Evolutionary conservation across 208 protist species (phyloP).

Genomic region (Wallacemonas sp.): DNA sequence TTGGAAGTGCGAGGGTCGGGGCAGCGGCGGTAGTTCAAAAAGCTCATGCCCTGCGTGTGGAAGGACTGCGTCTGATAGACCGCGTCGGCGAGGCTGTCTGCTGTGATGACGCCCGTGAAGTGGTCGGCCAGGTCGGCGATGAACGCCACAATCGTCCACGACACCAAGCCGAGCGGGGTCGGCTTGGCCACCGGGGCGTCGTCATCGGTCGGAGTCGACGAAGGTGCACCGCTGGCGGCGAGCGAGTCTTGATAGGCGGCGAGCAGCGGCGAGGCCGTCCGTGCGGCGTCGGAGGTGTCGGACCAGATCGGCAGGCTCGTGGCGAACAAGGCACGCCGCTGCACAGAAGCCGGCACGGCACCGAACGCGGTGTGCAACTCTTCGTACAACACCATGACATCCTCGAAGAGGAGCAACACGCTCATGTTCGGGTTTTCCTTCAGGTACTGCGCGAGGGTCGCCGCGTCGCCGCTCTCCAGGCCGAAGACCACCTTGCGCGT

Average conservation of each 20-base stretch:
- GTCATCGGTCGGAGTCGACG: no score
- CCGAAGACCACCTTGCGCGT: not conserved
- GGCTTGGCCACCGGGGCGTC: no score
- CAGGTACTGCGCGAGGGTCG: not conserved
- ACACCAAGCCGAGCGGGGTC: no score
- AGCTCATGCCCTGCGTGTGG: slow-evolving; percentile 7
- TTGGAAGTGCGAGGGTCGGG: slow-evolving; percentile 19
- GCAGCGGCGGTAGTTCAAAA: slow-evolving; percentile 10
- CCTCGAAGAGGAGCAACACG: not conserved
- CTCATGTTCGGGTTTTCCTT: not conserved
- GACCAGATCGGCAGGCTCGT: slow-evolving; percentile 57
- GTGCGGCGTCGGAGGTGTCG: slow-evolving; percentile 17
- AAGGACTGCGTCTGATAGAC: slow-evolving; percentile 15
- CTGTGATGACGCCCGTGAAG: no score
- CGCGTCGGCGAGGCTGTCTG: no score
- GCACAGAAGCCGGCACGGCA: slow-evolving; percentile 4
- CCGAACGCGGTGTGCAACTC: slow-evolving; percentile 19
- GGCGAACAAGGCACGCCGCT: slow-evolving; percentile 30
- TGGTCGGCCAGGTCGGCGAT: no score
- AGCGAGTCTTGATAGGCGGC: slow-evolving; percentile 19
- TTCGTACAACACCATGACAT: not conserved
- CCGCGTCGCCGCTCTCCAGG: not conserved
- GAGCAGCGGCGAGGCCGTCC: slow-evolving; percentile 10
- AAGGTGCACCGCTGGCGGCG: no score
- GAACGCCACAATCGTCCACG: no score